Base-by-base conservation (phyloP, 2,329 filamentous ascomycete genomes). In the Knufia petricola region DNA sequence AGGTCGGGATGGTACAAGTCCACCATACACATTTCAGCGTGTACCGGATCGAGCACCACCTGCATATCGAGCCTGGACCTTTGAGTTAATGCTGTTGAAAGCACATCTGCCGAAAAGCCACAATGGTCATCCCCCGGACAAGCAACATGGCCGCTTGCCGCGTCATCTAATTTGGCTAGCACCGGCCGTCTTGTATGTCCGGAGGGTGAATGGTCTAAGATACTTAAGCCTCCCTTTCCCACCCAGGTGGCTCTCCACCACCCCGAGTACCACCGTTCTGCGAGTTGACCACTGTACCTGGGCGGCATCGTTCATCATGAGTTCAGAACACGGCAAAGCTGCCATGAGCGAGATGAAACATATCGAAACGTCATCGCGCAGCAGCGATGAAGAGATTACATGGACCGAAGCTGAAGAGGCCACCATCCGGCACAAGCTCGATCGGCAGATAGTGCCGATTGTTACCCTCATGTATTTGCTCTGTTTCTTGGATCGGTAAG, bases 361-460 rank as follows among this genome's bases (percentile, higher is more conserved):
- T 37, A 12, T 26, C 30, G 43, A 46, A 37, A 31, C 8, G 9
- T 31, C 21, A 17, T 36, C 43, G 20, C 10, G 13, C 19, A 20
- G 24, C 19, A 36, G 28, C 21, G 15, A 38, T 26, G 52, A 52
- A 13, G 51, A 55, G 15, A 31, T 52, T 10, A 51, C 49, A 32
- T 57, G 55, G 55, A 57, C 55, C 10, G 52, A 55, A 24, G 45
- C 48, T 3, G 55, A 57, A 28, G 55, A 57, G 36, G 51, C 50
- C 3, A 37, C 44, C 9, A 49, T 57, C 28, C 46, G 55, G 21
- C 51, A 52, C 13, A 55, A 55, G 41, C 51, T 57, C 24, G 55
- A 57, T 28, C 48, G 51, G 37, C 45, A 48, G 13, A 52, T 53
- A n/a, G 51, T 53, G 1, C 55, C 55, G 3, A 37, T 57, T 13